A percentile compares a stretch with the other conserved stretches of the same genome.
Conservation (phyloP, 768 basidiomycete genomes). For the Lepiota subincarnata region DNA sequence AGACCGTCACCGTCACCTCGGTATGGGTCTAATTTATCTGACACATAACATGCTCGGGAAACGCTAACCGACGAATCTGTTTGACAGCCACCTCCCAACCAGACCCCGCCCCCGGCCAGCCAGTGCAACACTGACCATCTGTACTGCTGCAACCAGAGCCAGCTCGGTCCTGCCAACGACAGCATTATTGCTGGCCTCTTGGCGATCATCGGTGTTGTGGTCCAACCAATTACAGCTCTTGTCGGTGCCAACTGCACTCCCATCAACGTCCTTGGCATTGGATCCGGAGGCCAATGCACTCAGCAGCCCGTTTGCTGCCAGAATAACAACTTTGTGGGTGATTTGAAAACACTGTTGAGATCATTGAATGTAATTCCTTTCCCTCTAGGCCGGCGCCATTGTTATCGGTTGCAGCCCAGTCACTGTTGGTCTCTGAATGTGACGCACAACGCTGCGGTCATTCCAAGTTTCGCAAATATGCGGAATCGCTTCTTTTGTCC, state of each 20-base stretch:
- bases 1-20: constrained; percentile 16
- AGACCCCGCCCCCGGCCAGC: constrained; percentile 14
- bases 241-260: constrained; percentile 19
- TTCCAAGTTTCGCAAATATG: too few species aligned
- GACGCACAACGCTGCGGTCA: too few species aligned
- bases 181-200: neutral
- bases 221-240: constrained; percentile 1
- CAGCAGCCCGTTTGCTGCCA: constrained; percentile 24
- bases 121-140: constrained; percentile 19
- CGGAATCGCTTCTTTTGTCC: too few species aligned
- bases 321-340: constrained; percentile 12
- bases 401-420: too few species aligned
- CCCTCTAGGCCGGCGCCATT: too few species aligned
- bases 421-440: too few species aligned
- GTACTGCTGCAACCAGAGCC: constrained; percentile 19
- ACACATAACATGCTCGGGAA: too few species aligned
- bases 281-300: constrained; percentile 17
- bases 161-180: constrained; percentile 12
- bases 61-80: neutral
- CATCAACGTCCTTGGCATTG: constrained; percentile 14
- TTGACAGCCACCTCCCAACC: neutral
- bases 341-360: too few species aligned
- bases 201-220: too few species aligned
- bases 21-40: neutral
- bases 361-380: too few species aligned